phyloP scores from a whole-genome alignment of 345 rosid species.

The Zanthoxylum bungeanum region DNA sequence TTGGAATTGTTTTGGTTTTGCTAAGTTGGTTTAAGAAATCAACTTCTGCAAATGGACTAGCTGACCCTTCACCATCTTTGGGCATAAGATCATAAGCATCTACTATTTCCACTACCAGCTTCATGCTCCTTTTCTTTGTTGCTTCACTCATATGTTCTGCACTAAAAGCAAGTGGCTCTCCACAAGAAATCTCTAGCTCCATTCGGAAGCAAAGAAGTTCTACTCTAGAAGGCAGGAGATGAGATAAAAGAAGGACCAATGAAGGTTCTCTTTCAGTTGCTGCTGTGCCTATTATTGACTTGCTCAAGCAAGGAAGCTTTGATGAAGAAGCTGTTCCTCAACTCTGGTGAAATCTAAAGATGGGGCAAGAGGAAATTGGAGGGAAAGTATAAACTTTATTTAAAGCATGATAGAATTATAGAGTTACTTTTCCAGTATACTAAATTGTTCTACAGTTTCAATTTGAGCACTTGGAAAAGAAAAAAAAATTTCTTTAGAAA shows the following conservation, averaged over 20 bases:
- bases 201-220: constrained; percentile 55
- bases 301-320: constrained; percentile 60
- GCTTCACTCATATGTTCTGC: constrained; percentile 27
- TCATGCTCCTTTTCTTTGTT: constrained; percentile 34
- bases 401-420: not conserved
- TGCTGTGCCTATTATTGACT: not conserved
- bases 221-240: constrained; percentile 23
- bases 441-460: too few relatives aligned
- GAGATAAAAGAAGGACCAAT: constrained; percentile 13
- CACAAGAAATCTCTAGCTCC: constrained; percentile 44
- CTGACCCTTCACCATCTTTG: constrained; percentile 53
- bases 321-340: constrained; percentile 35
- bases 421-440: not conserved
- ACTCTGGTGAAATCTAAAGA: too few relatives aligned
- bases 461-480: too few relatives aligned
- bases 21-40: constrained; percentile 46
- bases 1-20: constrained; percentile 46
- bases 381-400: constrained; percentile 28
- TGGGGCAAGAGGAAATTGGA: constrained; percentile 20
- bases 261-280: constrained; percentile 11
- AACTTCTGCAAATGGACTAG: constrained; percentile 47
- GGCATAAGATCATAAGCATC: constrained; percentile 60
- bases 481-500: too few relatives aligned
- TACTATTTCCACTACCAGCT: constrained; percentile 44
- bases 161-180: constrained; percentile 24